Base-by-base conservation (phyloP, 345 rosid species). In the Acer yangbiense region DNA sequence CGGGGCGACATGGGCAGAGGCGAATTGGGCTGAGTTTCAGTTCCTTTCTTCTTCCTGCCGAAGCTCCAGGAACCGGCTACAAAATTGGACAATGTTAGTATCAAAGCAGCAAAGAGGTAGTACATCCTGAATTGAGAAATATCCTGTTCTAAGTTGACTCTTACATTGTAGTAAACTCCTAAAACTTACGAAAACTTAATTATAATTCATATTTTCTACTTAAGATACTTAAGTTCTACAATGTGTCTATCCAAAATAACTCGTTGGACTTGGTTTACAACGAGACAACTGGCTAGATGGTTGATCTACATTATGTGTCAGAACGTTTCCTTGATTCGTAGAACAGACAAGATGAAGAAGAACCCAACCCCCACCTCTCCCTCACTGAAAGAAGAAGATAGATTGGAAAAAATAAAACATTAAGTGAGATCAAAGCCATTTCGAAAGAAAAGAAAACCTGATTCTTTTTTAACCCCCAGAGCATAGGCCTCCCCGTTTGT, bases 1-100 rank as follows among this genome's bases (percentile, higher is more conserved):
- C 62, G 81, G 57, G 92, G 86, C 11, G 98, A 72, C 41, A 8
- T 78, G 29, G 86, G 84, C 73, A 73, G 86, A 0, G 64, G 64
- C 18, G 98, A 72, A 44, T 9, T 78, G 29, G 87, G 84, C 73
- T 77, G 86, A 72, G 90, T 80, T 62, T 81, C 69, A n/a, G 88
- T 52, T 80, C 82, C 90, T 69, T 89, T 89, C 89, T 92, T 86
- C 74, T 84, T 90, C 83, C 85, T 83, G 74, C 91, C 90, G 72
- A 90, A 86, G 88, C 94, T 92, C 69, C 86, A 81, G 69, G 93
- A 88, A 65, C 86, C 98, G 88, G 85, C 72, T 65, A 83, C 9
- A 48, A 70, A 54, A 73, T 60, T 4, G 6, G 16, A 44, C 69
- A 4, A 27, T 16, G 76, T 64, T 39, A 67, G 65, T 21, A 75